These are phyloP conservation scores for Ogataea hybrid DNA, from an alignment of 1,139 yeast genomes.

Conservation along the genomic window DNA sequence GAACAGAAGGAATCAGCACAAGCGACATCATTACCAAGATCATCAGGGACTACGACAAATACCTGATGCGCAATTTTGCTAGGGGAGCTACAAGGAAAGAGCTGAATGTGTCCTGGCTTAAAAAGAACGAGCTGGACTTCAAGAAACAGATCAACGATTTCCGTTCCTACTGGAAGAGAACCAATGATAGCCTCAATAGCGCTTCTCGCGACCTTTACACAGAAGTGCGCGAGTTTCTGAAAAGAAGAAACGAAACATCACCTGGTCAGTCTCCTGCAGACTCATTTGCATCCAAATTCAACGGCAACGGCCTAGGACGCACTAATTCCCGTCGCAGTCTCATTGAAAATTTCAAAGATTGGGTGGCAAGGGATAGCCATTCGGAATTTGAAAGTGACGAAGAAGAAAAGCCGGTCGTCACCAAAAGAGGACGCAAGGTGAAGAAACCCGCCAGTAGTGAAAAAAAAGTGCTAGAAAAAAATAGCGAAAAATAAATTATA, in stretches of 20 bases:
- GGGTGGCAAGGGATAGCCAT: slow-evolving; percentile 49
- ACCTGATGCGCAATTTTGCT: slow-evolving; percentile 93
- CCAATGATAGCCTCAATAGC: slow-evolving; percentile 65
- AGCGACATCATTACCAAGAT: slow-evolving; percentile 94
- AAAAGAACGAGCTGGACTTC: slow-evolving; percentile 92
- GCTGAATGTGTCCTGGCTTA: slow-evolving; percentile 93
- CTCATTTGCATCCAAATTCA: slow-evolving; percentile 59
- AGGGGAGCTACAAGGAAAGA: slow-evolving; percentile 97
- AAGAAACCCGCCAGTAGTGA: slow-evolving; percentile 5
- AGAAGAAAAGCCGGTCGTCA: slow-evolving; percentile 10
- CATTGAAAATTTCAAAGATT: slow-evolving; percentile 62
- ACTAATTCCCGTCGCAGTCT: slow-evolving; percentile 37
- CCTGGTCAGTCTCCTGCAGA: slow-evolving; percentile 47
- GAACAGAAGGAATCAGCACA: slow-evolving; percentile 95
- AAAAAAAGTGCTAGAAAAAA: slow-evolving; percentile 5
- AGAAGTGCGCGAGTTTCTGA: slow-evolving; percentile 74
- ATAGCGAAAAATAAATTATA: slow-evolving; percentile 1
- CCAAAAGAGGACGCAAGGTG: slow-evolving; percentile 9
- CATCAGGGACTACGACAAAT: slow-evolving; percentile 93
- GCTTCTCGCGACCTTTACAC: slow-evolving; percentile 80
- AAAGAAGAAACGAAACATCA: slow-evolving; percentile 32
- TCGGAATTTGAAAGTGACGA: slow-evolving; percentile 24
- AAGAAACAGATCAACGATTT: slow-evolving; percentile 88
- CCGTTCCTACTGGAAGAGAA: slow-evolving; percentile 78
- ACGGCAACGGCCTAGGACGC: slow-evolving; percentile 50